Evolutionary conservation across 305 asterid genomes (phyloP), one percentile per base, ranked within the genome.

Genomic region (Caryopteris hybrid): DNA sequence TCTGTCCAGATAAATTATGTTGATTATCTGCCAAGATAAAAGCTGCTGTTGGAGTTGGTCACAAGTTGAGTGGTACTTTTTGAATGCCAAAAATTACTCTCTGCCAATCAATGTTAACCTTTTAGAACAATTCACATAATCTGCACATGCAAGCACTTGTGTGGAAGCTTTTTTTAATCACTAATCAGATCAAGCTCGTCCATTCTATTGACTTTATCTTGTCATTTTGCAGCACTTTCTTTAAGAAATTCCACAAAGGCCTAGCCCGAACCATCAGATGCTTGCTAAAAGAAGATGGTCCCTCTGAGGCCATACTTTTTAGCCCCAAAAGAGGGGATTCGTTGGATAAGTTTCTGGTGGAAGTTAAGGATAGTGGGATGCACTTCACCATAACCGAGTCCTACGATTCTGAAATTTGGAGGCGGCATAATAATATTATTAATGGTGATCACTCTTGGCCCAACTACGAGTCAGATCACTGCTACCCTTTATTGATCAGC

Each of bases 321-420:
- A 78, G 95, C 85, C 98, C 98, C 81, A 75, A 66, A 80, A 90
- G 98, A 81, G 96, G 97, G 3, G 89, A 90, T 79, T 88, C 95
- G 42, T 47, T 90, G 81, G 94, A 90, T 66, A 88, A 83, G 78
- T 93, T 93, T 81, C 83, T 93, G 25, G 56, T 63, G 71, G 83
- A 84, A 78, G 77, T 86, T 22, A 64, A 80, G 74, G 76, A 75
- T 57, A 79, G 67, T 70, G 89, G 94, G 25, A 60, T 93, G 82
- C 84, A 77, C 43, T 84, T 68, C 83, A 78, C 78, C 79, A 46
- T 82, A 36, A 82, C 83, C 1, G 90, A 90, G 82, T 73, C 74
- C 57, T 93, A 87, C 11, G 86, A 87, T 21, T 1, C 81, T n/a
- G 86, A 84, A 80, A 82, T 90, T 12, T 85, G 91, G 96, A 81